These are phyloP conservation scores for Eucalyptus coolabah DNA, from an alignment of 345 rosid genomes.

Conservation along the genomic window DNA sequence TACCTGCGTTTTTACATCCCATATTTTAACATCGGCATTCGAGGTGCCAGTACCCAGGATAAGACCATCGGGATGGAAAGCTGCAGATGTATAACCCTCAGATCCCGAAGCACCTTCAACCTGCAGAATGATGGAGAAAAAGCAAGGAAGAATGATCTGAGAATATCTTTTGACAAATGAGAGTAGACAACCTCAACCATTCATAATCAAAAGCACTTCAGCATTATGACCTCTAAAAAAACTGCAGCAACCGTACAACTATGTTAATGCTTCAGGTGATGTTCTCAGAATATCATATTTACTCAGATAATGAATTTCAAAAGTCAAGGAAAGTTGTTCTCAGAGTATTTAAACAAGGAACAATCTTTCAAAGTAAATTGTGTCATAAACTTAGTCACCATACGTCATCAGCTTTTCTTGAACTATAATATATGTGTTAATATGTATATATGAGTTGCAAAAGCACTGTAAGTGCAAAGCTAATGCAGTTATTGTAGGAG, in stretches of 20 bases:
- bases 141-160: background rate
- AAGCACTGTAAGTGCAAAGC: background rate
- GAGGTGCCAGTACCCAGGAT: slow-evolving; percentile 95
- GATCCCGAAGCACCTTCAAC: slow-evolving; percentile 45
- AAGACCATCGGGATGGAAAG: slow-evolving; percentile 99
- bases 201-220: background rate
- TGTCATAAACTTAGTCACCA: background rate
- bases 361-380: background rate
- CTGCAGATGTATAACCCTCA: slow-evolving; percentile 80
- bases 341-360: background rate
- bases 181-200: background rate
- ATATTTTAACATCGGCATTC: slow-evolving; percentile 75
- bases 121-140: slow-evolving; percentile 22
- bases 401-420: background rate
- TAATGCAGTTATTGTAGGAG: background rate
- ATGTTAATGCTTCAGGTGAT: background rate
- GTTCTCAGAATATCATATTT: background rate
- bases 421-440: background rate
- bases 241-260: background rate
- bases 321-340: background rate
- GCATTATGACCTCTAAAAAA: background rate
- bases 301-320: background rate
- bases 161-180: background rate
- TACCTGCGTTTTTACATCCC: slow-evolving; percentile 99
- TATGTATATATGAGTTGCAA: background rate